Conservation (phyloP, 202 grass and related monocot genomes). For the Dendrocalamus latiflorus region DNA sequence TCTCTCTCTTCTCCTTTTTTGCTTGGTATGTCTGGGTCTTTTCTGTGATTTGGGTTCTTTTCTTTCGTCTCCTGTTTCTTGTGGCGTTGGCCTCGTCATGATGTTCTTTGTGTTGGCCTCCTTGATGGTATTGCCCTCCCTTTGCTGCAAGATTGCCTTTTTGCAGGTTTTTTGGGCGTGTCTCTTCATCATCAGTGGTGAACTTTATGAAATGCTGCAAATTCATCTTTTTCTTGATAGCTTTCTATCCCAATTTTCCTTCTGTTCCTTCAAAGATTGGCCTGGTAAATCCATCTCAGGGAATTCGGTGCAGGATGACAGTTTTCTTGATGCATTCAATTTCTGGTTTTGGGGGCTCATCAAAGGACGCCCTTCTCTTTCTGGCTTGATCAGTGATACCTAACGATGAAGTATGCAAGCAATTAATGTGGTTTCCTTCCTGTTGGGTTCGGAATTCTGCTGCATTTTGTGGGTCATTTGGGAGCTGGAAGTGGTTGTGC, state of each 20-base stretch:
- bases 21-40: background rate
- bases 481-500: constrained; percentile 37
- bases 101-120: too few species aligned
- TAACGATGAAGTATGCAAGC: background rate
- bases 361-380: background rate
- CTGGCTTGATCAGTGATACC: background rate
- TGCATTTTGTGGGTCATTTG: constrained; percentile 32
- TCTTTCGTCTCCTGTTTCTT: background rate
- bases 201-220: background rate
- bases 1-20: background rate
- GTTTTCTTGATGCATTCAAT: background rate
- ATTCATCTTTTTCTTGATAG: background rate
- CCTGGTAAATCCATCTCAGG: background rate
- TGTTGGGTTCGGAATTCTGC: constrained; percentile 20
- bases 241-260: background rate
- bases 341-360: background rate
- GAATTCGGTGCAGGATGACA: background rate
- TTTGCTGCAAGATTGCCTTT: constrained; percentile 30
- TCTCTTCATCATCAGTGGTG: constrained; percentile 1
- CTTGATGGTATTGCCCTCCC: background rate
- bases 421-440: constrained; percentile 37
- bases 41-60: background rate
- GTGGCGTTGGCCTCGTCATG: background rate
- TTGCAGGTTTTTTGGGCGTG: constrained; percentile 4
- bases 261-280: background rate